Evolutionary conservation across 208 protist species (phyloP).

Genomic region (Perkinsela sp.): DNA sequence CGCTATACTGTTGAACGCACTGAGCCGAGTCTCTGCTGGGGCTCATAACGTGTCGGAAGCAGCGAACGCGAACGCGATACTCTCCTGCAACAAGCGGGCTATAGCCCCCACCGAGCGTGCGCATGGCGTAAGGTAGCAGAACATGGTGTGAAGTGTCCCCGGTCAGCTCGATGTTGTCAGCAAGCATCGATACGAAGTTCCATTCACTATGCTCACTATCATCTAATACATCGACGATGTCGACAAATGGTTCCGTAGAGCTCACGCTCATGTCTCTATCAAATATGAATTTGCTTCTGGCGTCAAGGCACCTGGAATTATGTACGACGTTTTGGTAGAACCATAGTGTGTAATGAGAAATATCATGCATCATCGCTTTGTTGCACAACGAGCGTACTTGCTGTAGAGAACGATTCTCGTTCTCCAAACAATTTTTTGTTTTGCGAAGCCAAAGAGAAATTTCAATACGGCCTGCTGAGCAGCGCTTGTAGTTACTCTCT

Average conservation of each 20-base stretch:
- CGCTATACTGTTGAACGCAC: background rate
- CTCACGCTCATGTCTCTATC: background rate
- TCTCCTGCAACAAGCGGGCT: background rate
- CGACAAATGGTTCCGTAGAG: background rate
- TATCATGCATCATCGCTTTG: background rate
- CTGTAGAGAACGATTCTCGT: background rate
- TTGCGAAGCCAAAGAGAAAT: background rate
- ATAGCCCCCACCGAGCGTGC: background rate
- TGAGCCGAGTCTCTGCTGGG: background rate
- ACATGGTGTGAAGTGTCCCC: background rate
- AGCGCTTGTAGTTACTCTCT: background rate
- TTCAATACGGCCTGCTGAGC: background rate
- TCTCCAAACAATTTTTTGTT: background rate
- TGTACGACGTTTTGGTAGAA: background rate
- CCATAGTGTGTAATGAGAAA: background rate
- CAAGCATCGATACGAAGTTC: background rate
- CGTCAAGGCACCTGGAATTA: background rate
- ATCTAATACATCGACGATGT: background rate
- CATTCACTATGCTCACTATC: background rate
- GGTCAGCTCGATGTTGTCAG: background rate
- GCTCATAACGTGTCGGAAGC: background rate
- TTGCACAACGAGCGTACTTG: background rate
- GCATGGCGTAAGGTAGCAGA: background rate
- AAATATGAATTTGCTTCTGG: background rate
- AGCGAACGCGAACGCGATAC: background rate